Evolutionary conservation across 1,284 basidiomycete genomes (phyloP).

Genomic region (Cryptococcus sp.): DNA sequence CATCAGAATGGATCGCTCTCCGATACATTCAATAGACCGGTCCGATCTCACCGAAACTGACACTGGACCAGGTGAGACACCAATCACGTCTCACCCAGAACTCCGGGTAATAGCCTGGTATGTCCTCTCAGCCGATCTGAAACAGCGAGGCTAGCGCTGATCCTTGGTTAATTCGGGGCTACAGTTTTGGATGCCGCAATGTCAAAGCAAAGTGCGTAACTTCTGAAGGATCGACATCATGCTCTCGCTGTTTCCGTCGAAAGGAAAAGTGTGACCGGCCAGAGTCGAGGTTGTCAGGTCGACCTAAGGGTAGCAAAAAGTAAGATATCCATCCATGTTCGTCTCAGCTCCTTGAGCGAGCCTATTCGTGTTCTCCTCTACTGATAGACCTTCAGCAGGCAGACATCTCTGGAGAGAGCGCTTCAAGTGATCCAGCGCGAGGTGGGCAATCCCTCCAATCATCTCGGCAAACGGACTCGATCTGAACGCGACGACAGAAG

Average conservation of each 20-base stretch:
- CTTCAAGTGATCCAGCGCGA: background rate
- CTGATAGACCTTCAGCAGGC: background rate
- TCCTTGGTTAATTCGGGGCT: background rate
- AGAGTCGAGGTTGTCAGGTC: background rate
- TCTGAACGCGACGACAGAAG: background rate
- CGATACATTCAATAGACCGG: too few relatives aligned
- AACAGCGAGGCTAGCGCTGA: background rate
- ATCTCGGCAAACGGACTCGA: background rate
- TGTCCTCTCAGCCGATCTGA: background rate
- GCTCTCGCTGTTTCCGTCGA: background rate
- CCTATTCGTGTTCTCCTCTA: background rate
- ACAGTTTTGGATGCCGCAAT: background rate
- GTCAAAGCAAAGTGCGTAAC: conserved; percentile 1
- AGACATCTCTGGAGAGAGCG: background rate
- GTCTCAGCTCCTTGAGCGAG: too few relatives aligned
- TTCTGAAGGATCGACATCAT: background rate
- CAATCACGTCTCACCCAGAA: too few relatives aligned
- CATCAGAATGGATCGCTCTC: too few relatives aligned
- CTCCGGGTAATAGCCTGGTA: background rate
- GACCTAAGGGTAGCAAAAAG: conserved; percentile 1
- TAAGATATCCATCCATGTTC: background rate
- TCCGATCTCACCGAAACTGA: too few relatives aligned
- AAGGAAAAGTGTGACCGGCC: background rate
- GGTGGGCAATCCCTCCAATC: background rate
- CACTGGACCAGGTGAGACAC: too few relatives aligned